Base-by-base conservation (phyloP, 352 stramenopile species). In the Pythium pectinolyticum region DNA sequence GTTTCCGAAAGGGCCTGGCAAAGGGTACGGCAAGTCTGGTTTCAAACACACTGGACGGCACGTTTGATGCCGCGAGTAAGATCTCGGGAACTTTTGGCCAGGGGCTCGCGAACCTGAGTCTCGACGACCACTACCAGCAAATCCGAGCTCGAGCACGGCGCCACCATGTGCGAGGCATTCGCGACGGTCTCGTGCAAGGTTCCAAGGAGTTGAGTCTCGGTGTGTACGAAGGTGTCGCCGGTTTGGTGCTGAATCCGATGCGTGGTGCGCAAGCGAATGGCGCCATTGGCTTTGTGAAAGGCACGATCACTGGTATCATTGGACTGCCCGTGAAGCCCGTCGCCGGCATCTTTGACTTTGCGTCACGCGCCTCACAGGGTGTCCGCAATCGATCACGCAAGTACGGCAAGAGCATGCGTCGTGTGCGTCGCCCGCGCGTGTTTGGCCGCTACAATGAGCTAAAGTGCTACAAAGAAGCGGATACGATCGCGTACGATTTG, bases 391-490 rank as follows among this genome's bases (percentile, higher is more conserved):
- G 88, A 19, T 94, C 86, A 19, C 74, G 90, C 35, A 83, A 92
- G 35, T 87, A 94, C 45, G 79, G 86, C 14, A 80, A 89, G 45
- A 88, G 77, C 55, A 92, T 91, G 80, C 80, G 71, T 25, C 77
- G 88, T 25, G 84, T 96, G 20, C 84, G 88, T 20, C 69, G 83
- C 15, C 88, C 88, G 3, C 86, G 88, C 31, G 88, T 96, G 40
- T 96, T 96, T 75, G 88, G 88, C 24, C 88, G 88, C 22, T 95
- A 94, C 69, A 95, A 94, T 46, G 86, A 96, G 46, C 77, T 96
- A 12, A 94, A 90, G 46, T 92, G 78, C 64, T 96, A 95, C 74
- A 94, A 94, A 57, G 86, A 96, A 75, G 86, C 84, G 5, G 88
- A 96, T 51, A 84, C 84, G 12, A 89, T 94, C 57, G 88, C 88